Base-by-base conservation (phyloP, 139 green algal species). In the Volvox reticuliferus region DNA sequence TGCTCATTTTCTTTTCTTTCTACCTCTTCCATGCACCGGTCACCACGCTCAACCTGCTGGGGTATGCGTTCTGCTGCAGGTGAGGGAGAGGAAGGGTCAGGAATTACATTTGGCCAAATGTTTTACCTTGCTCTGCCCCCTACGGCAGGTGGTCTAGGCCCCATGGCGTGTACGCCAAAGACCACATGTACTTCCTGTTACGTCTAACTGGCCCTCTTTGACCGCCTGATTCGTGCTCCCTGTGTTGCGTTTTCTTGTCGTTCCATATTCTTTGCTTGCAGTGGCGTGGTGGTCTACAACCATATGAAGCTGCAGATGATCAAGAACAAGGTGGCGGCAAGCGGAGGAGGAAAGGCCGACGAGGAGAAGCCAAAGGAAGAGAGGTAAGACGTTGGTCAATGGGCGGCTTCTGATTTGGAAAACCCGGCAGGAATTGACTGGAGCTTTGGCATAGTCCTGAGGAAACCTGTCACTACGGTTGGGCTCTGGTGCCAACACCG, bases 1-100 rank as follows among this genome's bases (percentile, higher is more conserved):
- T 99, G 94, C 96, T 99, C 44, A 99, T 99, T 86, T 98, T 96
- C 93, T 97, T 99, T 90, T 99, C 96, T 61, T 97, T 91, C 79
- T 96, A 92, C 71, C 22, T 99, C 24, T 99, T 99, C 93, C 91
- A 96, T 2, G 96, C 97, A 5, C 97, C 97, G 30, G 79, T 99
- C 24, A 99, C 98, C 1, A 79, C 80, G 12, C 75, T 98, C 63
- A 99, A 98, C 91, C 93, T 99, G 36, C 62, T 95, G 22, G 98
- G 95, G 22, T 97, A 96, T 85, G 85, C 92, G 12, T 96, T 96
- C 92, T 97, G 95, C 94, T 97, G 95, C 91, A 94, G 92, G 36
- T 94, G 92, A 0, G 85, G 67, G 67, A 24, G 67, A 12, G 24
- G 67, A 75, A 32, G 12, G 22, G 22, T 32, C 67, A 75, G 22